phyloP scores from a whole-genome alignment of 345 rosid genomes.

The Hypericum perforatum region DNA sequence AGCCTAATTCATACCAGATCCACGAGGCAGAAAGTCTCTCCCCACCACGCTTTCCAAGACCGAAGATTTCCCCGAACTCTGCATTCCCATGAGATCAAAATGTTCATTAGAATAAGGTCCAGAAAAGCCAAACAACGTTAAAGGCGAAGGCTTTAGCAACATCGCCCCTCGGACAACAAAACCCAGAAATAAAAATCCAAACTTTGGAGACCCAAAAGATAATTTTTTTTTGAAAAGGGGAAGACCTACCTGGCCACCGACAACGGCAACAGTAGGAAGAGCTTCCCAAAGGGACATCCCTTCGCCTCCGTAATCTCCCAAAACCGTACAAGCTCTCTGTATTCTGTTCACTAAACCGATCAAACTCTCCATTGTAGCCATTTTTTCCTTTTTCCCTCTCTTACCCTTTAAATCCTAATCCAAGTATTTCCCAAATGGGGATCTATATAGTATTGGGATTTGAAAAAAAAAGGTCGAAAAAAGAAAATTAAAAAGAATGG shows the following conservation, averaged over 20 bases:
- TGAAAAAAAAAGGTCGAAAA: too few relatives aligned
- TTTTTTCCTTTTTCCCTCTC: slow-evolving; percentile 13
- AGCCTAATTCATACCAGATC: slow-evolving; percentile 59
- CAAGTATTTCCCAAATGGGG: too few relatives aligned
- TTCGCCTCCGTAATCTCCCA: slow-evolving; percentile 96
- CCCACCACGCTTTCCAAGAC: slow-evolving; percentile 96
- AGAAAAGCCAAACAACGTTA: slow-evolving; percentile 1
- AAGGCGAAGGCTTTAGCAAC: background rate
- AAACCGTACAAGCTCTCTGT: slow-evolving; percentile 93
- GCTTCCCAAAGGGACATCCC: slow-evolving; percentile 99
- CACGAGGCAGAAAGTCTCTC: slow-evolving; percentile 96
- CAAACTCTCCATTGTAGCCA: slow-evolving; percentile 98
- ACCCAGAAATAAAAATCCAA: background rate
- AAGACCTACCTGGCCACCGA: slow-evolving; percentile 81
- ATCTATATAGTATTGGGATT: too few relatives aligned
- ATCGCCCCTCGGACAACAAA: background rate
- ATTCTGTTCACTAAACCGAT: slow-evolving; percentile 89
- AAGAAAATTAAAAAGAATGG: too few relatives aligned
- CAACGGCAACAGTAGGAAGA: slow-evolving; percentile 93
- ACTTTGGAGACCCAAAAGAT: background rate
- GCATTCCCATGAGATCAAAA: slow-evolving; percentile 9
- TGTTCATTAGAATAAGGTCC: background rate
- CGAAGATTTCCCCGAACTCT: slow-evolving; percentile 98
- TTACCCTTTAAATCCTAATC: background rate
- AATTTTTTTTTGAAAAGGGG: background rate